Conservation (phyloP, 352 stramenopile genomes). For the Phytophthora macrochlamydospora region DNA sequence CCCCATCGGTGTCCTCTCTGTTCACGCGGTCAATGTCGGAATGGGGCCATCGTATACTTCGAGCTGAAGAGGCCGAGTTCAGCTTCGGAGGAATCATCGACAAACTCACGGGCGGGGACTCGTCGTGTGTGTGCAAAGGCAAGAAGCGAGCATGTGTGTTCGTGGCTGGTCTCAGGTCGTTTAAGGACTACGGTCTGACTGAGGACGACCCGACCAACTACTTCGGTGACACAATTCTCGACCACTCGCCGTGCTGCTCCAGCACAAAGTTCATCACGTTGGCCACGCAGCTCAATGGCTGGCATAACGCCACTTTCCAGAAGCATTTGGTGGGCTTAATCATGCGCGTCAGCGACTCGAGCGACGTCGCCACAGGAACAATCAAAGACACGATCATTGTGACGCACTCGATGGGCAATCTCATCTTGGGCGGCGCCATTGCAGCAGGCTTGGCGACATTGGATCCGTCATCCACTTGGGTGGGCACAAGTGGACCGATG, state of each 20-base stretch:
- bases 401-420: conserved; percentile 68
- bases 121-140: conserved; percentile 44
- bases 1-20: conserved; percentile 29
- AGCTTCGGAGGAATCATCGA: conserved; percentile 28
- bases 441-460: conserved; percentile 35
- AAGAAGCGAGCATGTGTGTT: conserved; percentile 54
- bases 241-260: conserved; percentile 67
- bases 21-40: conserved; percentile 25
- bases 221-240: conserved; percentile 50
- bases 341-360: conserved; percentile 43
- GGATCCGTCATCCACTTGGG: conserved; percentile 40
- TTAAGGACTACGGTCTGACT: conserved; percentile 34
- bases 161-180: conserved; percentile 51
- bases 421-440: conserved; percentile 54
- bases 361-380: conserved; percentile 29
- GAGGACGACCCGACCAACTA: conserved; percentile 38
- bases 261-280: conserved; percentile 54
- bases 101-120: conserved; percentile 1
- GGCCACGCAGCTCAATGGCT: conserved; percentile 51
- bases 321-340: conserved; percentile 41
- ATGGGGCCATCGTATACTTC: conserved; percentile 29
- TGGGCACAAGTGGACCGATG: conserved; percentile 45
- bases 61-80: conserved; percentile 8
- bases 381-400: conserved; percentile 73
- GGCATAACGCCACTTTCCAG: conserved; percentile 48